Evolutionary conservation across 1,284 basidiomycete genomes (phyloP), one percentile per base, ranked within the genome.

Genomic region (Leccinum fallax): DNA sequence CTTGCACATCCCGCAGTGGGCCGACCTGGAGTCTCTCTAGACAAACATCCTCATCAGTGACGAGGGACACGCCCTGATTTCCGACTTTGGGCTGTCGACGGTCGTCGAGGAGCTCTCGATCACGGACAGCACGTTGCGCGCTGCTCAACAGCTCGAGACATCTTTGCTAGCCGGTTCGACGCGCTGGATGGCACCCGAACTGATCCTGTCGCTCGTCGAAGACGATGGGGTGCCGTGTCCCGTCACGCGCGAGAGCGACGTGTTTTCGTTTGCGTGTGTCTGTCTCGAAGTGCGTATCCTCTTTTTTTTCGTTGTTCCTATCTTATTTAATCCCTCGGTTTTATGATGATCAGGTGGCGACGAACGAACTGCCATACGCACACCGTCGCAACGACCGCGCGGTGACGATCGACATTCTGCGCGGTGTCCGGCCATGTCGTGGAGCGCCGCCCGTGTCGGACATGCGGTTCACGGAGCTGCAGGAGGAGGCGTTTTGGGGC

Each of bases 1-100:
- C 24, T 13, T 38, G 15, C 26, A 3, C 5, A 16, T 43, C 2
- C 4, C 6, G 5, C 2, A 15, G 15, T n/a, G 24, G 19, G 3
- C 19, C 21, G 32, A 53, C 30, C n/a, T n/a, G n/a, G n/a, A n/a
- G 4, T 24, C 5, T 40, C 16, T 16, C 11, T 28, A 86, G 85
- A 79, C 80, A 21, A 87, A 87, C 63, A 84, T 86, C 55, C 75
- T 87, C 15, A 78, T 87, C 38, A 79, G 83, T 63, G 78, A 79
- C 36, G 70, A 76, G 7, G 85, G 83, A 7, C 70, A 74, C 24
- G 79, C 83, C 2, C 72, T 85, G 58, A 85, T 86, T 58, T 83
- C 83, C 0, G 85, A 87, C 66, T 87, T 87, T 61, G 85, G 85
- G 1, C 70, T 86, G 5, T 84, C 83, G 15, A 83, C 81, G 56